These are phyloP conservation scores for Apostasia ramifera DNA, from an alignment of 106 monocot species.

Conservation along the genomic window DNA sequence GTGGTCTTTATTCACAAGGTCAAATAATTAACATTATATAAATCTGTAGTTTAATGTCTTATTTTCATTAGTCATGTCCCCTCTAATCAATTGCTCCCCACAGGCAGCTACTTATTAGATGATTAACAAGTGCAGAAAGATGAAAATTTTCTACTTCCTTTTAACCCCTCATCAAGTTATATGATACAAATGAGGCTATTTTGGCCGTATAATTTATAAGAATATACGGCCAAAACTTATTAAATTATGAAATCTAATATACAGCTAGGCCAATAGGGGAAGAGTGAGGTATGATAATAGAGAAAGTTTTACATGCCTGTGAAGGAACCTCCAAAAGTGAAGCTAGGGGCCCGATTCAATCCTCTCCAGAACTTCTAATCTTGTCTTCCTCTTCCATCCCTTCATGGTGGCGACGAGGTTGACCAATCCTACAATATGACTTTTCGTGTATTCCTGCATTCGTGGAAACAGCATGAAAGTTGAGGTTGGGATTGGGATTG, in stretches of 20 bases:
- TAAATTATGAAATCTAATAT: too few relatives aligned
- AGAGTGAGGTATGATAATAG: neutral
- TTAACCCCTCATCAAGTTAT: too few relatives aligned
- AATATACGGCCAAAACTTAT: too few relatives aligned
- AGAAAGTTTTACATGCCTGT: constrained; percentile 8
- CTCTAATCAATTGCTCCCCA: too few relatives aligned
- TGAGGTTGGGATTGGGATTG: too few relatives aligned
- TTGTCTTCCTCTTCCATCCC: constrained; percentile 89
- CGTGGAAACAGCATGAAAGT: neutral
- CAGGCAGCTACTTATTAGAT: neutral
- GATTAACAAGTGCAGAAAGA: neutral
- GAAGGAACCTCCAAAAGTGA: neutral
- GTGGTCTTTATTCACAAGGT: too few relatives aligned
- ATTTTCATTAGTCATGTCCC: too few relatives aligned
- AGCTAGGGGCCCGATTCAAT: constrained; percentile 51
- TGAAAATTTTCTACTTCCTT: too few relatives aligned
- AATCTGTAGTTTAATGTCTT: too few relatives aligned
- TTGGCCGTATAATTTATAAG: too few relatives aligned
- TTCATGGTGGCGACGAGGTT: constrained; percentile 86
- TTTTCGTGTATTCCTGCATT: constrained; percentile 70
- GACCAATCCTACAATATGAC: constrained; percentile 73
- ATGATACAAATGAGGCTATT: too few relatives aligned
- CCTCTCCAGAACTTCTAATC: constrained; percentile 78
- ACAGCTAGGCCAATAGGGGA: neutral
- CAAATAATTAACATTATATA: too few relatives aligned